These are phyloP conservation scores for Saccharomyces hybrid DNA, from an alignment of 1,139 yeast genomes.

Conservation along the genomic window DNA sequence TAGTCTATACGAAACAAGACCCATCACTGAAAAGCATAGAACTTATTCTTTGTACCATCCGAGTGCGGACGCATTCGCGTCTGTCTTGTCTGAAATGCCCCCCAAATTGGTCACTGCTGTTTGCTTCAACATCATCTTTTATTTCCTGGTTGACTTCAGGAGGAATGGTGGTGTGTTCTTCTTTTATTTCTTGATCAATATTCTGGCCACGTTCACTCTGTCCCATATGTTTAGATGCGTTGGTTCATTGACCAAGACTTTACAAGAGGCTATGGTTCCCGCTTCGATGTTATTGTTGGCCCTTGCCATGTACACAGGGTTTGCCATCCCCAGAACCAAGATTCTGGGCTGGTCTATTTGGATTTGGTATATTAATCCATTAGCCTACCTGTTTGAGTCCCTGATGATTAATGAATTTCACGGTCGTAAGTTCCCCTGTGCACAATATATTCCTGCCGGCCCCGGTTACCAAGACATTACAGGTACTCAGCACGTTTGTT, in stretches of 20 bases:
- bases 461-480: slow-evolving; percentile 37
- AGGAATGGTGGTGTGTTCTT: slow-evolving; percentile 64
- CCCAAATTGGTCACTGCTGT: slow-evolving; percentile 48
- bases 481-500: slow-evolving; percentile 45
- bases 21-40: slow-evolving; percentile 73
- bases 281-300: slow-evolving; percentile 56
- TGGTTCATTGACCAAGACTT: slow-evolving; percentile 54
- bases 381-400: slow-evolving; percentile 61
- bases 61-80: slow-evolving; percentile 67
- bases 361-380: slow-evolving; percentile 68
- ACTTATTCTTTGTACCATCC: slow-evolving; percentile 70
- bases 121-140: slow-evolving; percentile 52
- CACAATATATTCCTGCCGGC: slow-evolving; percentile 47
- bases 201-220: slow-evolving; percentile 53
- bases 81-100: slow-evolving; percentile 61
- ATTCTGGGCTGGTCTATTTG: slow-evolving; percentile 77
- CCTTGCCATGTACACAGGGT: slow-evolving; percentile 64
- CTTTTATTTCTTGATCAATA: slow-evolving; percentile 49
- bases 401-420: slow-evolving; percentile 49
- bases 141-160: slow-evolving; percentile 61
- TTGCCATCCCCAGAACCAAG: slow-evolving; percentile 56
- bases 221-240: slow-evolving; percentile 64
- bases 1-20: slow-evolving; percentile 63
- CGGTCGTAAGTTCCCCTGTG: slow-evolving; percentile 37
- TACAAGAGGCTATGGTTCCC: slow-evolving; percentile 67